Conservation (phyloP, 2,329 filamentous ascomycete species). For the Penicillium sp. region DNA sequence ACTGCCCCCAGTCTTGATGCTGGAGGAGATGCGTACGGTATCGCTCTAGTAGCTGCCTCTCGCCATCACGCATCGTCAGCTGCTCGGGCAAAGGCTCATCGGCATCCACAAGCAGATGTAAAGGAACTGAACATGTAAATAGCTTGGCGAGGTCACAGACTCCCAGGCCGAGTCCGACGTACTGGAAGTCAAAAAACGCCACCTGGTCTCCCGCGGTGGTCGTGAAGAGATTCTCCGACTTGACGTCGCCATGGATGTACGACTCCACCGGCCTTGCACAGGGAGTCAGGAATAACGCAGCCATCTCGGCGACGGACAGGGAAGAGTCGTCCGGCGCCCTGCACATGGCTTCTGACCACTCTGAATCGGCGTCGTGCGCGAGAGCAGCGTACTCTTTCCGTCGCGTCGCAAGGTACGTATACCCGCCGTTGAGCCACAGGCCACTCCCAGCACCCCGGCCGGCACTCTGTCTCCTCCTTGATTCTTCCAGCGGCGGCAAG, state of each 20-base stretch:
- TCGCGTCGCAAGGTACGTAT: conserved; percentile 66
- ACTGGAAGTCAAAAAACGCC: conserved; percentile 69
- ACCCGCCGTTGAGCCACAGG: conserved; percentile 65
- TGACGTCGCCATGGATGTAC: conserved; percentile 66
- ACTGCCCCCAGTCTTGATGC: conserved; percentile 33
- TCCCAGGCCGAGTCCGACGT: conserved; percentile 62
- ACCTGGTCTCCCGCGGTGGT: conserved; percentile 50
- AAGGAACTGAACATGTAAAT: conserved; percentile 63
- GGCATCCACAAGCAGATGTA: conserved; percentile 49
- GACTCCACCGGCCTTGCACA: conserved; percentile 51
- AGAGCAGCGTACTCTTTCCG: conserved; percentile 55
- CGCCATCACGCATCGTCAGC: conserved; percentile 52
- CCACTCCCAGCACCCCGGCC: conserved; percentile 21
- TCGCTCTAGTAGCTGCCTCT: conserved; percentile 50
- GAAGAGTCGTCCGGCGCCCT: conserved; percentile 16
- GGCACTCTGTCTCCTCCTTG: conserved; percentile 28
- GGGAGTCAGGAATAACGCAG: conserved; percentile 52
- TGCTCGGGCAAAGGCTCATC: conserved; percentile 33
- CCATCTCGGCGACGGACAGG: conserved; percentile 52
- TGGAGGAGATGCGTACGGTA: conserved; percentile 41
- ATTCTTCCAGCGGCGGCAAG: conserved; percentile 57
- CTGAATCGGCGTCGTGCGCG: conserved; percentile 46
- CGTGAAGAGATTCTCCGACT: conserved; percentile 66
- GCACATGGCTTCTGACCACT: conserved; percentile 57
- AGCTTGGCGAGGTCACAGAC: conserved; percentile 66